Evolutionary conservation across 1,139 yeast genomes (phyloP), one percentile per base, ranked within the genome.

Genomic region (Nakaseomyces bracarensis): DNA sequence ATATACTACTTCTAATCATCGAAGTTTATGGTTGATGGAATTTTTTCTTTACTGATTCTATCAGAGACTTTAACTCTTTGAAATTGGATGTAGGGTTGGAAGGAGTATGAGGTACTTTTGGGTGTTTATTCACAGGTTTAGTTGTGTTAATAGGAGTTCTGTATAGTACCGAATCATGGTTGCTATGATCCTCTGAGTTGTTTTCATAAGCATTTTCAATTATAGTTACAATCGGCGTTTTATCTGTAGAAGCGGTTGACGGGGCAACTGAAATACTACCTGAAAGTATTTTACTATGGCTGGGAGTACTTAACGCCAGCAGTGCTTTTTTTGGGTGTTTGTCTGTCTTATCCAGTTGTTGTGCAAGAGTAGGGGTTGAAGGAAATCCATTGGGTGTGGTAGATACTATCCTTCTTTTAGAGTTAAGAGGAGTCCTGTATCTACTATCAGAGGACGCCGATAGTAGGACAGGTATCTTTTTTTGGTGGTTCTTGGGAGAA

Each of bases 391-490:
- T 26, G 8, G 44, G 38, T 25, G 40, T 35, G 21, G 51, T 41
- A 10, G 48, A 45, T 6, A 46, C 43, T 1, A 30, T 38, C 10
- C 47, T 36, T n/a, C 49, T 41, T 8, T 43, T 46, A 3, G 52
- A 49, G n/a, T 48, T 38, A 5, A 20, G 9, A 8, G 64, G 64
- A 6, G 64, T 60, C 44, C 54, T 55, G 43, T 53, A 57, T 29
- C 49, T 49, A 19, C 45, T 46, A 15, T 46, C 49, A 25, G 51
- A 50, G 1, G 53, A 47, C 19, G 53, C 58, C 3, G 63, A 58
- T 7, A 54, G 41, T 11, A 60, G 46, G 1, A 60, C 58, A n/a
- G 63, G 62, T 20, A 60, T 40, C 42, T 60, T 60, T 14, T 52
- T 46, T 38, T 48, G 55, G 31, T 47, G 48, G 26, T 43, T 13